These are phyloP conservation scores for Arabis alpina DNA, from an alignment of 345 rosid genomes.

Conservation along the genomic window DNA sequence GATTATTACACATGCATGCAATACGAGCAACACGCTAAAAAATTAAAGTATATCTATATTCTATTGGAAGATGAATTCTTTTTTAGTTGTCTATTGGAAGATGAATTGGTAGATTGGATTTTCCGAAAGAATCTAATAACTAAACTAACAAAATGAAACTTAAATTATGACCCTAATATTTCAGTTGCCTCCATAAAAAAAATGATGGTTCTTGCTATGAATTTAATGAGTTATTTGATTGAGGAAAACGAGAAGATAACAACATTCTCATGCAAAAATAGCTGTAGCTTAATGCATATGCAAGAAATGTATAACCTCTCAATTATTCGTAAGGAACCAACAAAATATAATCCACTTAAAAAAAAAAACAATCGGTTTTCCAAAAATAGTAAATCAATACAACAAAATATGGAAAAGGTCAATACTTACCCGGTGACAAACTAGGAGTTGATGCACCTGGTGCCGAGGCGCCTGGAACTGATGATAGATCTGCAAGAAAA, in stretches of 20 bases:
- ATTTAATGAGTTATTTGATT: too few species aligned
- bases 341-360: too few species aligned
- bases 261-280: too few species aligned
- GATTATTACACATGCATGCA: background rate
- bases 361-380: background rate
- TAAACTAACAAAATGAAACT: constrained; percentile 8
- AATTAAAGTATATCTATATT: background rate
- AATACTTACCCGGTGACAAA: constrained; percentile 29
- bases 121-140: background rate
- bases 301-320: too few species aligned
- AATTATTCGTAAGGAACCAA: background rate
- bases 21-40: too few species aligned
- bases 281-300: too few species aligned
- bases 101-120: background rate
- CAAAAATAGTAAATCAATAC: background rate
- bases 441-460: constrained; percentile 31
- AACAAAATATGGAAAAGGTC: background rate
- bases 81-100: background rate
- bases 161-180: background rate
- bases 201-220: too few species aligned
- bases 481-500: background rate
- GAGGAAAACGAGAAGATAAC: too few species aligned
- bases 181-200: background rate
- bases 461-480: background rate
- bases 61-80: background rate